Evolutionary conservation across 176 grass and related monocot genomes (phyloP).

Genomic region (Otatea glauca): DNA sequence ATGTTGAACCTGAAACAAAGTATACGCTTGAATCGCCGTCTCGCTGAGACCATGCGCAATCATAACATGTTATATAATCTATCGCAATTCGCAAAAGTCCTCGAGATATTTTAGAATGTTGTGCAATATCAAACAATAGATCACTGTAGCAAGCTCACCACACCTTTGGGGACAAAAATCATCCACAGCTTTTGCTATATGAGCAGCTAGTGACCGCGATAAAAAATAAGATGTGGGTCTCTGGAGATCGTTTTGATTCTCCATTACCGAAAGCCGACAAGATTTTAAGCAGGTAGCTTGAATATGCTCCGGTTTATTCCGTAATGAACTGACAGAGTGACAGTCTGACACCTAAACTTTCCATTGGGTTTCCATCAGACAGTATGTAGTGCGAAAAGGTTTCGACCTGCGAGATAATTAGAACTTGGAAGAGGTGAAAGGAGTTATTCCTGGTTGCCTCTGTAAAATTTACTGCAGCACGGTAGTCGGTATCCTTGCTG

Average conservation of each 20-base stretch:
- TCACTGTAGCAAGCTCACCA: conserved; percentile 30
- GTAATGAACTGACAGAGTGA: conserved; percentile 5
- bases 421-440: neutral
- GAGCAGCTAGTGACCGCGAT: conserved; percentile 21
- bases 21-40: neutral
- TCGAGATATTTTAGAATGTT: conserved; percentile 39
- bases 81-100: neutral
- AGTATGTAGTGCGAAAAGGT: neutral
- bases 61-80: neutral
- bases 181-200: neutral
- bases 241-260: conserved; percentile 16
- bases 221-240: conserved; percentile 11
- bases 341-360: neutral
- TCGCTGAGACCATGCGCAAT: neutral
- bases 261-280: conserved; percentile 37
- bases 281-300: neutral
- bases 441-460: too few relatives aligned
- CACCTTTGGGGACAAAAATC: conserved; percentile 20
- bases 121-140: neutral
- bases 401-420: neutral
- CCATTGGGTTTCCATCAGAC: conserved; percentile 14
- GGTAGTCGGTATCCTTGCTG: too few relatives aligned
- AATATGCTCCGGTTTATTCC: conserved; percentile 58
- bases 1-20: neutral
- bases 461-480: too few relatives aligned